Evolutionary conservation across 2,329 filamentous ascomycete species (phyloP).

Genomic region (Talaromyces sp.): DNA sequence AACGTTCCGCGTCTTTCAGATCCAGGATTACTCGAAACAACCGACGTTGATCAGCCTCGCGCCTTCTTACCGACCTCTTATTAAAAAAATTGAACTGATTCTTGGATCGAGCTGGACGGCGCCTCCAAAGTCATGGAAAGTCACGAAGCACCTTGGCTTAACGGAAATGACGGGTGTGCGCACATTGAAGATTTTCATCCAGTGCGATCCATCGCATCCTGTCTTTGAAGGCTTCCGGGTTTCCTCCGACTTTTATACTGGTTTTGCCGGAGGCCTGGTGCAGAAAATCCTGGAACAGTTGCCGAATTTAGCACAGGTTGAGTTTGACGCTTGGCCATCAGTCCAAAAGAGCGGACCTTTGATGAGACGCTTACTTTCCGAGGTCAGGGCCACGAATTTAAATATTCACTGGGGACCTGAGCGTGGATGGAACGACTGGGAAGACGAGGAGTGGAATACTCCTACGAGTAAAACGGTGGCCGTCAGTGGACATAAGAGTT

Average conservation of each 20-base stretch:
- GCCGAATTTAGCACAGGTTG: conserved; percentile 50
- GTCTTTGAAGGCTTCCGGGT: conserved; percentile 59
- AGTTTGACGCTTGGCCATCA: conserved; percentile 58
- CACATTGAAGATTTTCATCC: conserved; percentile 57
- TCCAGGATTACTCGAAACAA: conserved; percentile 49
- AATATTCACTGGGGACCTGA: conserved; percentile 43
- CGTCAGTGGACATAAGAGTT: neutral
- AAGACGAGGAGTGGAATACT: conserved; percentile 23
- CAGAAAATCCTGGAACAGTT: conserved; percentile 51
- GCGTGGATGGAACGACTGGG: conserved; percentile 38
- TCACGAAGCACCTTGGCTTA: conserved; percentile 51
- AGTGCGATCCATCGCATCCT: conserved; percentile 55
- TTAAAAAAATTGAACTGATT: conserved; percentile 57
- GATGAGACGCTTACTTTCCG: conserved; percentile 48
- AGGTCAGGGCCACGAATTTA: conserved; percentile 35
- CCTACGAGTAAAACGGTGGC: neutral
- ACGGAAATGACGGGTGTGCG: conserved; percentile 48
- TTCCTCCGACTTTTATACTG: conserved; percentile 57
- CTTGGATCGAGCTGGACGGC: conserved; percentile 60
- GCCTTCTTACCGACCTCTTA: conserved; percentile 50
- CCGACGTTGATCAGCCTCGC: conserved; percentile 52
- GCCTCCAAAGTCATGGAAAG: conserved; percentile 56
- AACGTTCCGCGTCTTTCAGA: conserved; percentile 54
- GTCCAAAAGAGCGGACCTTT: conserved; percentile 53
- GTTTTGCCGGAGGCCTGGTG: conserved; percentile 54